A percentile compares a stretch with the other conserved stretches of the same genome.
These are phyloP conservation scores for Bacterosira constricta DNA, from an alignment of 108 stramenopile genomes.

Conservation along the genomic window DNA sequence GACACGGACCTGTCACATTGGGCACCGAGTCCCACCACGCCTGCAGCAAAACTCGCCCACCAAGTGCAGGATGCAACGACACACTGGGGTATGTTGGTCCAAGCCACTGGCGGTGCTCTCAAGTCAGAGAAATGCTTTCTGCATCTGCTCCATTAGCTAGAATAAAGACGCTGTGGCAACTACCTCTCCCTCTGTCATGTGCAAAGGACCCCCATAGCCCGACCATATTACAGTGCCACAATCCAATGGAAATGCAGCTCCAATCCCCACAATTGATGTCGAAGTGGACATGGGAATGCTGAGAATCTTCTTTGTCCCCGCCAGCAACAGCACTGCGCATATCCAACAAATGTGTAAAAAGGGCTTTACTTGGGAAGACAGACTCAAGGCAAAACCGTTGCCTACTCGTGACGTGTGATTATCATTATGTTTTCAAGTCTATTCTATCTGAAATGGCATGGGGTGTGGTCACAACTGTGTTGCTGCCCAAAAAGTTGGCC, in stretches of 20 bases:
- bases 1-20: neutral
- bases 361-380: neutral
- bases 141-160: neutral
- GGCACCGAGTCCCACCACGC: rapidly evolving
- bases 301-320: neutral
- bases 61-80: neutral
- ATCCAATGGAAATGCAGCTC: neutral
- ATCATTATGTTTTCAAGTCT: neutral
- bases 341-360: neutral
- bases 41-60: neutral
- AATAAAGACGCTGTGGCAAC: neutral
- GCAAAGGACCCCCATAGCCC: neutral
- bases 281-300: neutral
- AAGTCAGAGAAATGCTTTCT: conserved; percentile 5
- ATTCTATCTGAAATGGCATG: neutral
- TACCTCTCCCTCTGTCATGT: neutral
- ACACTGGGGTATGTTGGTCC: conserved; percentile 7
- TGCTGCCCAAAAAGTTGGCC: neutral
- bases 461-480: conserved; percentile 1
- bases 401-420: neutral
- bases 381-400: neutral
- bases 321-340: neutral
- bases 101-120: conserved; percentile 8
- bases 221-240: neutral
- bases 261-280: neutral